Percentiles rank a stretch among this genome's conserved stretches.
Conservation (phyloP, 192 early-diverging fungal genomes). For the Coemansia guatemalensis region DNA sequence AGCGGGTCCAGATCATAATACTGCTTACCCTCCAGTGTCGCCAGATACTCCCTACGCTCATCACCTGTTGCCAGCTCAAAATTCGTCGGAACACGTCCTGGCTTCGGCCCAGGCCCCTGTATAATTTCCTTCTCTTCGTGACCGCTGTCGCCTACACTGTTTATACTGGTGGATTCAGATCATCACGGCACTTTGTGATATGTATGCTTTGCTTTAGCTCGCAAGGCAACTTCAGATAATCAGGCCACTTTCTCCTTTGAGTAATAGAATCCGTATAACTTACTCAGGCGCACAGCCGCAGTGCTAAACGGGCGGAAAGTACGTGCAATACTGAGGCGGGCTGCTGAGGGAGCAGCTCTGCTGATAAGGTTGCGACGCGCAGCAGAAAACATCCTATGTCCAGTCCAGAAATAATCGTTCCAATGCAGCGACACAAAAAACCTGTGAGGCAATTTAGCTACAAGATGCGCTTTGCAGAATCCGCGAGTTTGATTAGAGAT, state of each 20-base stretch:
- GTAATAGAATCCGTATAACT: slow-evolving; percentile 3
- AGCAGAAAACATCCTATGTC: slow-evolving; percentile 30
- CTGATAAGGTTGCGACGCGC: slow-evolving; percentile 36
- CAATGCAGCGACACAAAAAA: not conserved
- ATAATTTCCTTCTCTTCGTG: slow-evolving; percentile 27
- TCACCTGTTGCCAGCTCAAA: slow-evolving; percentile 87
- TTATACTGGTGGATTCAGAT: not conserved
- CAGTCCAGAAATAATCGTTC: not conserved
- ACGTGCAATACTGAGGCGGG: slow-evolving; percentile 3
- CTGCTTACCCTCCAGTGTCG: slow-evolving; percentile 81
- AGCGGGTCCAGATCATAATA: slow-evolving; percentile 88
- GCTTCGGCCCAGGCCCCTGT: slow-evolving; percentile 64
- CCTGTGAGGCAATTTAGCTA: not conserved
- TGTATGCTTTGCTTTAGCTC: slow-evolving; percentile 1
- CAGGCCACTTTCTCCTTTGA: not conserved
- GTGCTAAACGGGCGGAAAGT: slow-evolving; percentile 29
- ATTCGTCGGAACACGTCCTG: slow-evolving; percentile 77
- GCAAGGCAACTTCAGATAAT: not conserved
- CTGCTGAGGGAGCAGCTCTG: slow-evolving; percentile 13
- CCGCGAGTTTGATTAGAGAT: not conserved
- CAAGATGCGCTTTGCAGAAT: not conserved
- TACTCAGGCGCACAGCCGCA: slow-evolving; percentile 27
- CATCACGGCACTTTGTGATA: not conserved
- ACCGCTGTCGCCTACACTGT: slow-evolving; percentile 16
- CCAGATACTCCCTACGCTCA: slow-evolving; percentile 88